Conservation (phyloP, 2,329 filamentous ascomycete species). For the Ascochyta koolunga region DNA sequence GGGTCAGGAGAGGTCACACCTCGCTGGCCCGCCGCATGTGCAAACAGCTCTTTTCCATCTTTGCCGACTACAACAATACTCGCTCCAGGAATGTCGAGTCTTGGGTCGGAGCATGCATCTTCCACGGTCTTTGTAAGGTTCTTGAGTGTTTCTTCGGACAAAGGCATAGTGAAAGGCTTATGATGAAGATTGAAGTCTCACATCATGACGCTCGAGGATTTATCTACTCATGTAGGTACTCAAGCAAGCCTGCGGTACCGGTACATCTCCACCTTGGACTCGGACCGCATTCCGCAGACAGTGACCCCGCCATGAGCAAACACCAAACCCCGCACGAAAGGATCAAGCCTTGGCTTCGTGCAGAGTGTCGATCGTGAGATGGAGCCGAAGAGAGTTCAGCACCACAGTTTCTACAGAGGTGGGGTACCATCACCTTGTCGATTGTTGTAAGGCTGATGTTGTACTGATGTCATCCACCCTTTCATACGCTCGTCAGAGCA, state of each 20-base stretch:
- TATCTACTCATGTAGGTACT: background rate
- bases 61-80: constrained; percentile 52
- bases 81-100: constrained; percentile 47
- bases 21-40: constrained; percentile 50
- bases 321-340: constrained; percentile 3
- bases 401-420: background rate
- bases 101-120: constrained; percentile 24
- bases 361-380: background rate
- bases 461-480: too few species aligned
- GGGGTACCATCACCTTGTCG: background rate
- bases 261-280: background rate
- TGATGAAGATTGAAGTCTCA: background rate
- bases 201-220: background rate
- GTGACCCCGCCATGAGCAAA: background rate
- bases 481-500: too few species aligned
- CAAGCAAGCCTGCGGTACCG: background rate
- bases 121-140: constrained; percentile 25
- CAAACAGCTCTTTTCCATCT: constrained; percentile 50
- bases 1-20: constrained; percentile 50
- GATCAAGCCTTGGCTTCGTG: background rate
- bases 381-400: background rate
- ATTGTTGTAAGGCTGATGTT: background rate
- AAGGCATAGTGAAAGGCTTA: constrained; percentile 10
- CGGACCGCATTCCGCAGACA: background rate
- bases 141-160: constrained; percentile 18